phyloP scores from a whole-genome alignment of 768 basidiomycete genomes.

The Pleurotus ostreatus region DNA sequence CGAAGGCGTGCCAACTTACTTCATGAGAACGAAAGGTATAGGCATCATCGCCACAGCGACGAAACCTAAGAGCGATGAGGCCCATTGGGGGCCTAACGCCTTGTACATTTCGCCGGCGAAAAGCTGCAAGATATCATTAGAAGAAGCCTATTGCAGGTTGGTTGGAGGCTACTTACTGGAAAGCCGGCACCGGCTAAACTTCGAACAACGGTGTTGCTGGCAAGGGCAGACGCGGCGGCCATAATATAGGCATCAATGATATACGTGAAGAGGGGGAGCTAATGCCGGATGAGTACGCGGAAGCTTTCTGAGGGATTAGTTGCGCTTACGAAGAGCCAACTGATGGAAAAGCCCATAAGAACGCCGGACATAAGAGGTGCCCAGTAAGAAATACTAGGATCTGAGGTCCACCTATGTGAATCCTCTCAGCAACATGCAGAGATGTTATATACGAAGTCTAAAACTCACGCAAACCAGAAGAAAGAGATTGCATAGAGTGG shows the following conservation, averaged over 20 bases:
- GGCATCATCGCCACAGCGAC: conserved; percentile 49
- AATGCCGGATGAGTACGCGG: background rate
- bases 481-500: conserved; percentile 51
- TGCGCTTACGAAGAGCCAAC: conserved; percentile 48
- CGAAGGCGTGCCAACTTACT: conserved; percentile 18
- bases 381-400: conserved; percentile 46
- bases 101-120: conserved; percentile 56
- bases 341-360: conserved; percentile 48
- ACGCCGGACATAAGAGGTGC: conserved; percentile 48
- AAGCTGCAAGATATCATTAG: conserved; percentile 28
- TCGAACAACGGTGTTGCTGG: conserved; percentile 48
- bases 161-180: conserved; percentile 28
- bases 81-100: conserved; percentile 49
- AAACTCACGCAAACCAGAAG: conserved; percentile 59
- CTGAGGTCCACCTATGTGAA: conserved; percentile 53
- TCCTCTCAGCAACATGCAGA: too few relatives aligned
- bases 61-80: conserved; percentile 52
- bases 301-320: background rate
- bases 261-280: conserved; percentile 57
- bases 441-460: background rate
- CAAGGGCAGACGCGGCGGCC: conserved; percentile 54
- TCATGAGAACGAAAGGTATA: conserved; percentile 43
- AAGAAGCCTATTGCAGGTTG: background rate
- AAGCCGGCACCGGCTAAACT: conserved; percentile 52
- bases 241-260: conserved; percentile 57